Base-by-base conservation (phyloP, 257 asterid species). In the Fraxinus cuspidata region DNA sequence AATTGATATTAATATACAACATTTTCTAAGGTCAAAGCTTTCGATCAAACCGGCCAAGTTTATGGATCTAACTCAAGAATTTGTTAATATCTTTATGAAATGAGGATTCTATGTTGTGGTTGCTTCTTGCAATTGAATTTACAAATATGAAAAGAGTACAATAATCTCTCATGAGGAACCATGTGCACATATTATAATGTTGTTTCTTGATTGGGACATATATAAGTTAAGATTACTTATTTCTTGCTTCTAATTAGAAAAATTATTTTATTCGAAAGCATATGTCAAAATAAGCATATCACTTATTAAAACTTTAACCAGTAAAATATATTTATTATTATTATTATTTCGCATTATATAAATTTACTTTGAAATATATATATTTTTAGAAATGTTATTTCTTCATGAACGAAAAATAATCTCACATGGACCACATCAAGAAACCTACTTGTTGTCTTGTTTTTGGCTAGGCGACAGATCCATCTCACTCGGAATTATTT, bases 51-150 rank as follows among this genome's bases (percentile, higher is more conserved):
- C 64, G 65, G 53, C 67, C 67, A 58, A 71, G 51, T 65, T 71
- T 28, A 28, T 47, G 78, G 68, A 81, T 71, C 19, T 60, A 66
- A 77, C 75, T 64, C 35, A 71, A 35, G 18, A 28, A 75, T 70
- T 70, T 58, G 37, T 9, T 6, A 38, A n/a, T n/a, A 47, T 51
- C 11, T 15, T 32, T 47, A 47, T 3, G 4, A 47, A 15, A 47
- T 13, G 44, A 37, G 37, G 79, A 74, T 69, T 68, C 76, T 29
- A n/a, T 12, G 8, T 76, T 42, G 21, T 58, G 66, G 66, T 58
- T 58, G 12, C 66, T 58, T 58, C 66, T 58, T n/a, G 29, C 13
- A 21, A 58, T 58, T 9, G 29, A 21, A 58, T 58, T 21, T 58
- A 21, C 66, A 58, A 16, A n/a, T 58, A 21, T 21, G 3, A 56